These are phyloP conservation scores for Ochetophila trinervis DNA, from an alignment of 306 rosid genomes.

Conservation along the genomic window DNA sequence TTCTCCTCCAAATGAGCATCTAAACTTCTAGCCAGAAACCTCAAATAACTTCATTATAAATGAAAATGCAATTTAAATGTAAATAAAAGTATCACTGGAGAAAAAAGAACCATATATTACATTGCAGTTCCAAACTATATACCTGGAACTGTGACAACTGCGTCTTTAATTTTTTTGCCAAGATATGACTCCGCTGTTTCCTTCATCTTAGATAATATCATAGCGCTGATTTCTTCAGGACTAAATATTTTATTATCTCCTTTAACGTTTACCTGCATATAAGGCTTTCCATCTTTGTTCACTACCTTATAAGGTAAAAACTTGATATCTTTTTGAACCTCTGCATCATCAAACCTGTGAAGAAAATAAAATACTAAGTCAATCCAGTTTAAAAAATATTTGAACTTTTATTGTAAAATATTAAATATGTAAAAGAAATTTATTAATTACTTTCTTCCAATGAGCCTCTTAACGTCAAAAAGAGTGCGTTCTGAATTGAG, in stretches of 20 bases:
- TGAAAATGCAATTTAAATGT: too few relatives aligned
- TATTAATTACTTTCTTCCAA: conserved; percentile 24
- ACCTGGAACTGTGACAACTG: conserved; percentile 32
- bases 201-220: conserved; percentile 29
- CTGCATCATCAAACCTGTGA: conserved; percentile 13
- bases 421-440: too few relatives aligned
- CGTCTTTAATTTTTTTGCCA: conserved; percentile 21
- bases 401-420: too few relatives aligned
- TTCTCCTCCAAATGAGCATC: too few relatives aligned
- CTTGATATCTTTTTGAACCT: conserved; percentile 10
- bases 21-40: too few relatives aligned
- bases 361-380: background rate
- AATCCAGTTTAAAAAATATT: too few relatives aligned
- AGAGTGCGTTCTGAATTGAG: conserved; percentile 13
- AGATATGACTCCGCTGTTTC: conserved; percentile 28
- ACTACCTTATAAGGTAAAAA: conserved; percentile 22
- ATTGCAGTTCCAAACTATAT: background rate
- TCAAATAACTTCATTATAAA: too few relatives aligned
- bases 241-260: conserved; percentile 24
- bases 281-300: conserved; percentile 31
- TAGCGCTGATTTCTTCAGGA: conserved; percentile 25
- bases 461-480: conserved; percentile 17
- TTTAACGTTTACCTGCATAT: conserved; percentile 18
- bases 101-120: too few relatives aligned
- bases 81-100: too few relatives aligned